Evolutionary conservation across 2,329 filamentous ascomycete species (phyloP).

Genomic region (Pestalotiopsis sp.): DNA sequence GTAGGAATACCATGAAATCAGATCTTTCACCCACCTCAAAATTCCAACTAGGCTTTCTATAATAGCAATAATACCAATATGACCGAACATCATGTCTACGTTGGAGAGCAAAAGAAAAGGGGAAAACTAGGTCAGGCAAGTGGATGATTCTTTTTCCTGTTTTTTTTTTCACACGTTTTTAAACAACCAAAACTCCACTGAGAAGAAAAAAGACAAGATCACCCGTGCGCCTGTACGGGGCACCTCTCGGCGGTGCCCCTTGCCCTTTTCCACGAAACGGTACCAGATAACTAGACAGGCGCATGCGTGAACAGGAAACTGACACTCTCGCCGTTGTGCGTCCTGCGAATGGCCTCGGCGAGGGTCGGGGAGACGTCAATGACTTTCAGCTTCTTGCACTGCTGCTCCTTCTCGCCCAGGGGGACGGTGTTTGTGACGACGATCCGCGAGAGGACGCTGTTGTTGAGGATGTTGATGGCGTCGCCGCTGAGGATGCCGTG

Average conservation of each 20-base stretch:
- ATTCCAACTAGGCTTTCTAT: background rate
- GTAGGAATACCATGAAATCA: background rate
- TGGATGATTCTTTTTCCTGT: background rate
- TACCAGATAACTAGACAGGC: conserved; percentile 18
- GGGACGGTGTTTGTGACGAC: conserved; percentile 83
- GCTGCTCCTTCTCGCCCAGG: conserved; percentile 71
- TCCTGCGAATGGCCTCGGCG: conserved; percentile 59
- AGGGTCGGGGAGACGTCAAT: conserved; percentile 78
- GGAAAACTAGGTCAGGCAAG: background rate
- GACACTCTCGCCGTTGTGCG: conserved; percentile 62
- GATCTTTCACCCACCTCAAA: background rate
- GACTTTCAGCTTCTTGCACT: conserved; percentile 69
- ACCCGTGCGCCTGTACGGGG: background rate
- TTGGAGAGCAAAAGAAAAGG: background rate
- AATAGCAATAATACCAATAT: background rate
- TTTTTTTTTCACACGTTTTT: background rate
- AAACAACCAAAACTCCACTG: background rate
- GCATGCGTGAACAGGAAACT: conserved; percentile 35
- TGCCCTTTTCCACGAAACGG: background rate
- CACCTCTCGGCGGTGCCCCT: background rate
- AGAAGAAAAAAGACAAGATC: background rate
- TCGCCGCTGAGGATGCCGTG: conserved; percentile 77
- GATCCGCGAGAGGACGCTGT: conserved; percentile 67
- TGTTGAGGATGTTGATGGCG: conserved; percentile 73
- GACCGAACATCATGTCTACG: background rate